Evolutionary conservation across 164 flowering plant genomes (phyloP).

Genomic region (Magnolia changhungtana): DNA sequence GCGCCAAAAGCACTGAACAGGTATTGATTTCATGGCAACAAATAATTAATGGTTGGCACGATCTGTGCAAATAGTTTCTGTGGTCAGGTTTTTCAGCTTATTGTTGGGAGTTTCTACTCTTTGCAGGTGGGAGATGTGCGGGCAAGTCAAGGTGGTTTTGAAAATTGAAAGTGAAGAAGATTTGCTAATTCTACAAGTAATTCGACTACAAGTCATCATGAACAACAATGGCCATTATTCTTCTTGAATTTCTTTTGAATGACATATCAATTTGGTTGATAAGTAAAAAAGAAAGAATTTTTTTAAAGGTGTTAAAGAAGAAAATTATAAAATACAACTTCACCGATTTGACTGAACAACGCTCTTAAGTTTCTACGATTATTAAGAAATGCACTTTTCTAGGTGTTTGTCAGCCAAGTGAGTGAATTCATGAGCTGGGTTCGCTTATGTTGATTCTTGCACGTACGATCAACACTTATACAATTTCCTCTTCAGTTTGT

Average conservation of each 20-base stretch:
- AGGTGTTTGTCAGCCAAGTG: too few relatives aligned
- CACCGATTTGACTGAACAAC: too few relatives aligned
- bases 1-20: slow-evolving; percentile 87
- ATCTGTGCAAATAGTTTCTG: background rate
- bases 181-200: slow-evolving; percentile 75
- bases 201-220: background rate
- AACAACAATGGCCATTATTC: background rate
- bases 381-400: too few relatives aligned
- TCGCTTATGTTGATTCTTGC: too few relatives aligned
- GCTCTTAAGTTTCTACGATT: too few relatives aligned
- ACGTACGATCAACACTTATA: too few relatives aligned
- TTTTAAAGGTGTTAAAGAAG: too few relatives aligned
- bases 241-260: background rate
- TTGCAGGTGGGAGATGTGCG: slow-evolving; percentile 98
- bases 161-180: slow-evolving; percentile 91
- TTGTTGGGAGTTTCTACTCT: slow-evolving; percentile 1
- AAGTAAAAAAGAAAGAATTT: background rate
- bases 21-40: slow-evolving; percentile 23
- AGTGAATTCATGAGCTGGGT: too few relatives aligned
- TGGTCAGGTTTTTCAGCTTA: background rate
- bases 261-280: background rate
- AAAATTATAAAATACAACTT: too few relatives aligned
- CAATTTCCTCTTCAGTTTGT: too few relatives aligned
- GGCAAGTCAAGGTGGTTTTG: slow-evolving; percentile 96
- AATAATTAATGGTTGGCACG: background rate